Evolutionary conservation across 441 rosid genomes (phyloP).

Genomic region (Omphalea diandra): DNA sequence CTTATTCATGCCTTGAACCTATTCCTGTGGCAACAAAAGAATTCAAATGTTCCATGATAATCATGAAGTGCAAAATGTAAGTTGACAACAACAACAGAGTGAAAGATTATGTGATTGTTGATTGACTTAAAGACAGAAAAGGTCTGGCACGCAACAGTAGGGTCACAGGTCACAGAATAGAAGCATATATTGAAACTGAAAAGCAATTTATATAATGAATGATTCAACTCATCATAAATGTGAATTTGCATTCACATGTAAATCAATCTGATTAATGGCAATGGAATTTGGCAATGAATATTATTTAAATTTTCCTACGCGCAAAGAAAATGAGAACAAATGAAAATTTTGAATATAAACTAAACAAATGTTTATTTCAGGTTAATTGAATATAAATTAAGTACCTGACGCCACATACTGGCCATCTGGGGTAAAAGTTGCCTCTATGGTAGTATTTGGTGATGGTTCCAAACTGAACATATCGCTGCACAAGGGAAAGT

Average conservation of each 20-base stretch:
- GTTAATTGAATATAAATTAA: conserved; percentile 8
- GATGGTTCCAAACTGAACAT: conserved; percentile 94
- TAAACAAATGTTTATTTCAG: neutral
- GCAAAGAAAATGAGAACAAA: neutral
- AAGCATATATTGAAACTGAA: neutral
- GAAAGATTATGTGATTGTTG: neutral
- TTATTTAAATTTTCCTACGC: neutral
- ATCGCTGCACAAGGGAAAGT: conserved; percentile 49
- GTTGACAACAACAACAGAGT: too few relatives aligned
- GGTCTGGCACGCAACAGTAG: neutral
- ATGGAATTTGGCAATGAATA: neutral
- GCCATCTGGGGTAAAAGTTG: conserved; percentile 98
- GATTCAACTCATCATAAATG: neutral
- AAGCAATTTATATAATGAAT: neutral
- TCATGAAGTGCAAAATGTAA: neutral
- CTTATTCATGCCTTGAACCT: neutral
- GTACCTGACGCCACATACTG: conserved; percentile 91
- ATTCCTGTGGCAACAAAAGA: neutral
- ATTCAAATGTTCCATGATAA: neutral
- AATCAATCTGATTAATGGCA: neutral
- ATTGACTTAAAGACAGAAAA: neutral
- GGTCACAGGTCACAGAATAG: neutral
- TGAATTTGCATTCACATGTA: neutral
- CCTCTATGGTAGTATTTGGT: conserved; percentile 70
- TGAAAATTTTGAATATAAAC: neutral